Conservation (phyloP, 768 basidiomycete species). For the Chiua virens region DNA sequence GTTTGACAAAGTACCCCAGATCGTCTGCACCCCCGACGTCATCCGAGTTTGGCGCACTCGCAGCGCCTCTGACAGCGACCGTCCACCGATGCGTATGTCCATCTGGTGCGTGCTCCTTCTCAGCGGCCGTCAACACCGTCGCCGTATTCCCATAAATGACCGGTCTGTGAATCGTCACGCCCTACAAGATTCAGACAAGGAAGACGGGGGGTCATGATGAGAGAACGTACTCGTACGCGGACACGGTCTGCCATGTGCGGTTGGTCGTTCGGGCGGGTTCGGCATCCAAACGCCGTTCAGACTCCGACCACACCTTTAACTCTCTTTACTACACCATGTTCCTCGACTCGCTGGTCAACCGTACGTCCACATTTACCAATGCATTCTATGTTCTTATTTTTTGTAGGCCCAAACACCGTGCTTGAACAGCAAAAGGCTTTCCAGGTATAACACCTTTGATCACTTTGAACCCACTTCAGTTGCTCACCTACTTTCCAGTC, state of each 20-base stretch:
- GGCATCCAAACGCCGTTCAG: constrained; percentile 34
- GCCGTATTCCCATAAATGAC: constrained; percentile 97
- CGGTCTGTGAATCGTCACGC: constrained; percentile 82
- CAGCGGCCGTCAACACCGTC: constrained; percentile 68
- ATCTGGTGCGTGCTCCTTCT: constrained; percentile 55
- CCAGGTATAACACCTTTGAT: constrained; percentile 49
- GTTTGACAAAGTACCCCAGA: constrained; percentile 87
- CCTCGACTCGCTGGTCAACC: constrained; percentile 64
- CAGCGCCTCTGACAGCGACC: constrained; percentile 88
- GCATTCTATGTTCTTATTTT: too few relatives aligned
- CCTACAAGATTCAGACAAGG: constrained; percentile 51
- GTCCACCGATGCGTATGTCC: constrained; percentile 98
- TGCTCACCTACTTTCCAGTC: constrained; percentile 21
- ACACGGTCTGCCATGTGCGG: constrained; percentile 61
- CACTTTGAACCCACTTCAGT: background rate
- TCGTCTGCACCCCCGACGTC: constrained; percentile 90
- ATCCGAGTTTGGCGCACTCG: constrained; percentile 69
- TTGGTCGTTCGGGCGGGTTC: constrained; percentile 35
- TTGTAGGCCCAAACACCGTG: constrained; percentile 60
- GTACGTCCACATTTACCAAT: constrained; percentile 38
- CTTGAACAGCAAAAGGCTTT: constrained; percentile 62
- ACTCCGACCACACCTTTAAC: constrained; percentile 27
- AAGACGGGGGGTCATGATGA: constrained; percentile 1
- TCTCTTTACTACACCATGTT: constrained; percentile 34
- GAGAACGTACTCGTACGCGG: constrained; percentile 61